Percentiles rank a stretch among this genome's conserved stretches.
Evolutionary conservation across 345 rosid species (phyloP).

Genomic region (Hibiscus tridactylites): DNA sequence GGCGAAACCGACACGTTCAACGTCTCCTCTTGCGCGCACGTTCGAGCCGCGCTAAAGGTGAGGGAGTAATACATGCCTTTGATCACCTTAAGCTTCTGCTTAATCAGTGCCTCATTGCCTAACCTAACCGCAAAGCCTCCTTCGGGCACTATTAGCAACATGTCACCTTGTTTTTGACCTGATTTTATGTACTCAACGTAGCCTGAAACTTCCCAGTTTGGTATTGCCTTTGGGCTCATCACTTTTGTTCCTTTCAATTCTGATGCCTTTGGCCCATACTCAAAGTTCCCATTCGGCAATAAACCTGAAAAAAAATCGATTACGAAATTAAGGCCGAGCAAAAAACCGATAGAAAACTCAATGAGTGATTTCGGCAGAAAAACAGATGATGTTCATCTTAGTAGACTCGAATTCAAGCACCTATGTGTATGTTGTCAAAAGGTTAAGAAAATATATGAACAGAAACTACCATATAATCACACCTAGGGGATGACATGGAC

Average conservation of each 20-base stretch:
- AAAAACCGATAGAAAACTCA: too few species aligned
- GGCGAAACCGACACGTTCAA: slow-evolving; percentile 64
- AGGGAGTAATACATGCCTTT: slow-evolving; percentile 44
- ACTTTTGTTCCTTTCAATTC: slow-evolving; percentile 58
- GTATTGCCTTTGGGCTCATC: slow-evolving; percentile 39
- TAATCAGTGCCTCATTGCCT: slow-evolving; percentile 75
- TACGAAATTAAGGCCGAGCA: too few species aligned
- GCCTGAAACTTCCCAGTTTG: slow-evolving; percentile 68
- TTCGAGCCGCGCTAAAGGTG: slow-evolving; percentile 67
- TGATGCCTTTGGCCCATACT: slow-evolving; percentile 50
- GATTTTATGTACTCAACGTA: slow-evolving; percentile 77
- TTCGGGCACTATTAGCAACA: slow-evolving; percentile 71
- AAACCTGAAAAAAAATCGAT: slow-evolving; percentile 40
- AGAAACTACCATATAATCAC: too few species aligned
- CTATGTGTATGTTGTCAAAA: too few species aligned
- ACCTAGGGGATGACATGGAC: too few species aligned
- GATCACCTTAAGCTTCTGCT: slow-evolving; percentile 44
- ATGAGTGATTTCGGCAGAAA: too few species aligned
- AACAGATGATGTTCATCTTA: too few species aligned
- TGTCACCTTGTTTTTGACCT: slow-evolving; percentile 84
- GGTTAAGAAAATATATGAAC: too few species aligned
- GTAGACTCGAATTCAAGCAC: neutral
- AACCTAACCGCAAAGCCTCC: slow-evolving; percentile 62
- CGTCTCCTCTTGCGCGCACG: slow-evolving; percentile 80
- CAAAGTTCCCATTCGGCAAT: slow-evolving; percentile 76